Evolutionary conservation across 805 yeast genomes (phyloP), one percentile per base, ranked within the genome.

Genomic region (Starmera dryadoides): DNA sequence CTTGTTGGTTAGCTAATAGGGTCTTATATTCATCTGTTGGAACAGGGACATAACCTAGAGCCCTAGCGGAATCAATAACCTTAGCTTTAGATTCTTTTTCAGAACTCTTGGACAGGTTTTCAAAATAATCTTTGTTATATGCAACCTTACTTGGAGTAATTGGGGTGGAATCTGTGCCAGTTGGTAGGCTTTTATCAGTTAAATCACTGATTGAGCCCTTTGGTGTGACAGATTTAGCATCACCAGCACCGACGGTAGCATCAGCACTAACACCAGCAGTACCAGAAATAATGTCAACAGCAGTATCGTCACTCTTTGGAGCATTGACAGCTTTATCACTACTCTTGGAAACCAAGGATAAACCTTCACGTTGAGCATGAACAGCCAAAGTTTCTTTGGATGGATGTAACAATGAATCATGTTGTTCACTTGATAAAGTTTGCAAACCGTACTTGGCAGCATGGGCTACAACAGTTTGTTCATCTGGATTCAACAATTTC

Each of bases 101-200:
- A 26, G 53, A 59, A 33, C 55, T 49, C 19, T 52, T 49, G 14
- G 54, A 47, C 3, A 56, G 59, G 20, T 56, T 54, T 35, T 62
- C 67, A 44, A 59, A 62, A 39, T 51, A 59, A 16, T 59, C 60
- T 40, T 62, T 61, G 8, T 58, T 60, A 3, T 58, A 59, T 20
- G 55, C 42, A 32, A 62, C 63, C 39, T 60, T 63, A 18, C 53
- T 32, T 15, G 59, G 54, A 2, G 55, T 41, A 0, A 39, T 23
- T 30, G 53, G 47, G 9, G 32, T 17, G 3, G 32, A 30, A 10
- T 12, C 28, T 11, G 12, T n/a, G 10, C n/a, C n/a, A 25, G n/a
- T 25, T 25, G 28, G 12, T 25, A n/a, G 10, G n/a, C n/a, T n/a
- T n/a, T n/a, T n/a, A n/a, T 25, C n/a, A 25, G 28, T 4, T 12